Conservation (phyloP, 2,329 filamentous ascomycete genomes). For the Cyphellophora europaea region DNA sequence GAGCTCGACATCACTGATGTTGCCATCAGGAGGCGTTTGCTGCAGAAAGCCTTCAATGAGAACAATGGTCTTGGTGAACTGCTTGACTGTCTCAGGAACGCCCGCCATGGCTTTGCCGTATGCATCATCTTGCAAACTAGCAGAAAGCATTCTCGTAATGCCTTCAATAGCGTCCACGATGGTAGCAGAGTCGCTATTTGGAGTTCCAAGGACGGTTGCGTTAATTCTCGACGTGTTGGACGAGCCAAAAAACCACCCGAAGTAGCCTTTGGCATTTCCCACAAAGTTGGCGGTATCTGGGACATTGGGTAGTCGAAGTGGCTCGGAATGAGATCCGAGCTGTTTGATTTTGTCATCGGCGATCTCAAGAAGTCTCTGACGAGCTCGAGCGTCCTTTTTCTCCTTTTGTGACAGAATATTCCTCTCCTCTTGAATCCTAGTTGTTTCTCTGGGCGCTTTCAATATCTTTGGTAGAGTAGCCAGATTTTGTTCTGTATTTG, state of each 20-base stretch:
- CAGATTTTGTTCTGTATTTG: slow-evolving; percentile 33
- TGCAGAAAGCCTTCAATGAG: slow-evolving; percentile 61
- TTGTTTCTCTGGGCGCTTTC: slow-evolving; percentile 1
- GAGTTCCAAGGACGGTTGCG: slow-evolving; percentile 61
- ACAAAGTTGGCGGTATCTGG: slow-evolving; percentile 18
- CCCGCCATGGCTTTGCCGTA: slow-evolving; percentile 82
- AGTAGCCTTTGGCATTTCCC: slow-evolving; percentile 18
- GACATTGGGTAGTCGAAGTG: slow-evolving; percentile 22
- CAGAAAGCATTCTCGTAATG: slow-evolving; percentile 59
- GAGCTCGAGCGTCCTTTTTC: background rate
- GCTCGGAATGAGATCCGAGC: slow-evolving; percentile 15
- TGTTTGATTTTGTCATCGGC: slow-evolving; percentile 7
- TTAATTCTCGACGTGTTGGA: slow-evolving; percentile 57
- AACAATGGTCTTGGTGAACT: slow-evolving; percentile 59
- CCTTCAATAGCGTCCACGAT: slow-evolving; percentile 65
- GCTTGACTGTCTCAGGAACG: slow-evolving; percentile 63
- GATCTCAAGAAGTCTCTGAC: background rate
- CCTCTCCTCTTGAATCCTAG: slow-evolving; percentile 1
- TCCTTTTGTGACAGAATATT: slow-evolving; percentile 2
- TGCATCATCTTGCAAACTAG: slow-evolving; percentile 68
- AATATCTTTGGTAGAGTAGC: slow-evolving; percentile 42
- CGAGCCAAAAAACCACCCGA: slow-evolving; percentile 63
- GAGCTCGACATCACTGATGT: slow-evolving; percentile 55
- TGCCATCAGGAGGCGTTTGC: slow-evolving; percentile 31
- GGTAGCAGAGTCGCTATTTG: slow-evolving; percentile 59